These are phyloP conservation scores for Elsinoe ampelina DNA, from an alignment of 2,329 filamentous ascomycete species.

Conservation along the genomic window DNA sequence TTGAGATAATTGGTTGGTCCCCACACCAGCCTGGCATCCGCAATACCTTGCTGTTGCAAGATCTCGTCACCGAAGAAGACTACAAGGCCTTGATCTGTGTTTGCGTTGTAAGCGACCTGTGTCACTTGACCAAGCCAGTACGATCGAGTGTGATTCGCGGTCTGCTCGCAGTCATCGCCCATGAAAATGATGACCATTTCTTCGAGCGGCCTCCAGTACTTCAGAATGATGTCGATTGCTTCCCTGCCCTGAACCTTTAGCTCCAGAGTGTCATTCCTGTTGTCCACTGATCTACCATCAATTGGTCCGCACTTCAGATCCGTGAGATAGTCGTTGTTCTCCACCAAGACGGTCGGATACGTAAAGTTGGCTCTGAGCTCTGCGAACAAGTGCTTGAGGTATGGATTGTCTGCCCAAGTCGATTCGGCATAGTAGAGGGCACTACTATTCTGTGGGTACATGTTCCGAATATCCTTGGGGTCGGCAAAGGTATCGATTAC, in stretches of 20 bases:
- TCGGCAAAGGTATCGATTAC: not conserved
- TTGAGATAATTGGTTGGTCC: not conserved
- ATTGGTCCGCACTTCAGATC: not conserved
- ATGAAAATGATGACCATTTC: not conserved
- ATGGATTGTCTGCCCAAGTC: not conserved
- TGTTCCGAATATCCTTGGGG: not conserved
- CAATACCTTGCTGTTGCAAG: not conserved
- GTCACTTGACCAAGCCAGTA: not conserved
- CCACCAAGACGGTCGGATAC: not conserved
- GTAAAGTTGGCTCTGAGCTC: not conserved
- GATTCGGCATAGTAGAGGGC: not conserved
- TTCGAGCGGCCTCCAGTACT: not conserved
- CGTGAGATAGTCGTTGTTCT: conserved; percentile 2
- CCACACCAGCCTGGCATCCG: not conserved
- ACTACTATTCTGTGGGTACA: not conserved
- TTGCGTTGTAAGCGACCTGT: not conserved
- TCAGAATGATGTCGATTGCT: not conserved
- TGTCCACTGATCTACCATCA: not conserved
- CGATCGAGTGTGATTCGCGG: not conserved
- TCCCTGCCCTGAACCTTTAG: not conserved
- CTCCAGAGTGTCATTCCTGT: not conserved
- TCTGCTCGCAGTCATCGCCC: not conserved
- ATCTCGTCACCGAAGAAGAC: not conserved
- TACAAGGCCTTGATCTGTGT: not conserved
- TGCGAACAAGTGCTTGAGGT: not conserved